Conservation (phyloP, 2,329 filamentous ascomycete species). For the Albophoma yamanashiensis region DNA sequence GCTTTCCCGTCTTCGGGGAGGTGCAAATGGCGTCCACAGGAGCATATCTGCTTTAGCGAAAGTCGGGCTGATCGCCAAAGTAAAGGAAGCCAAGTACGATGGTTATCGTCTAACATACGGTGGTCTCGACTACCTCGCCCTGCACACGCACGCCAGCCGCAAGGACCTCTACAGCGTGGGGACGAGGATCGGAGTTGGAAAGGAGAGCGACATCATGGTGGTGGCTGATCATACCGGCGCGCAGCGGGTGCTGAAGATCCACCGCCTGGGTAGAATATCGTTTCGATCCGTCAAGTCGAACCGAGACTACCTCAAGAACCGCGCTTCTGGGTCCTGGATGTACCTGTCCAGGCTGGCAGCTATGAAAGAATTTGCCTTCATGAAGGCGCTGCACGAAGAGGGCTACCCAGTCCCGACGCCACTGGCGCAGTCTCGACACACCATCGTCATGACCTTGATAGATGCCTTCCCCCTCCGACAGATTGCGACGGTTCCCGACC, state of each 20-base stretch:
- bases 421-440: constrained; percentile 82
- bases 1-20: constrained; percentile 69
- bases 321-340: constrained; percentile 83
- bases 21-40: constrained; percentile 67
- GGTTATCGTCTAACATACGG: constrained; percentile 95
- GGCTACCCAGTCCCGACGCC: constrained; percentile 87
- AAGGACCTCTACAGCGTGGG: constrained; percentile 84
- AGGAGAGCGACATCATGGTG: constrained; percentile 95
- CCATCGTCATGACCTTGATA: constrained; percentile 89
- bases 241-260: constrained; percentile 87
- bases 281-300: constrained; percentile 96
- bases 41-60: constrained; percentile 89
- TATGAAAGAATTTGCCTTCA: constrained; percentile 89
- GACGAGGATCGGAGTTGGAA: constrained; percentile 89
- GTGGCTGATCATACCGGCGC: constrained; percentile 70
- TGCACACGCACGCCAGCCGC: constrained; percentile 76
- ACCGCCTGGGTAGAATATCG: constrained; percentile 87
- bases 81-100: constrained; percentile 96
- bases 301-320: constrained; percentile 84
- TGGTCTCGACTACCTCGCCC: constrained; percentile 91
- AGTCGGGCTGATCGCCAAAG: constrained; percentile 76
- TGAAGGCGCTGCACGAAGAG: constrained; percentile 73
- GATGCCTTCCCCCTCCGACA: constrained; percentile 88
- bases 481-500: constrained; percentile 73
- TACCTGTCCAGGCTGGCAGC: constrained; percentile 90